These are phyloP conservation scores for Mediolabrus comicus DNA, from an alignment of 108 stramenopile genomes.

Conservation along the genomic window DNA sequence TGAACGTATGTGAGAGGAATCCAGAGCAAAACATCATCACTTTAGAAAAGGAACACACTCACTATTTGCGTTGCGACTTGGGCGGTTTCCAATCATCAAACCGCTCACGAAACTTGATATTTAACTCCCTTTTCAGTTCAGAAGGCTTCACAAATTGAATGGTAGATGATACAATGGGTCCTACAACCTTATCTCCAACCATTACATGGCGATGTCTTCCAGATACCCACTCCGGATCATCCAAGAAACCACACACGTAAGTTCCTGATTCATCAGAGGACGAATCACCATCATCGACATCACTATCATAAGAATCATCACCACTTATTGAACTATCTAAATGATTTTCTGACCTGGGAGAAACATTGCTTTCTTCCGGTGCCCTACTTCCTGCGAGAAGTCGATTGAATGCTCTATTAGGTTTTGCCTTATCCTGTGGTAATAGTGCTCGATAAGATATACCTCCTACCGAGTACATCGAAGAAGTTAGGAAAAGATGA, in stretches of 20 bases:
- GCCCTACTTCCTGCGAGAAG: constrained; percentile 11
- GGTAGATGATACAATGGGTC: constrained; percentile 81
- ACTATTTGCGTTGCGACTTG: constrained; percentile 46
- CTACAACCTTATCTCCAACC: constrained; percentile 79
- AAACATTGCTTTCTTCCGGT: constrained; percentile 5
- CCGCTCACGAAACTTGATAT: constrained; percentile 90
- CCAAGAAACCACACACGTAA: constrained; percentile 62
- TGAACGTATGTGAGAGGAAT: not conserved
- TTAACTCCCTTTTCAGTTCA: constrained; percentile 88
- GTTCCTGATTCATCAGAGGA: constrained; percentile 32
- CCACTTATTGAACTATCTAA: constrained; percentile 16
- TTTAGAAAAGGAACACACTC: not conserved
- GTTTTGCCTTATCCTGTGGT: constrained; percentile 26
- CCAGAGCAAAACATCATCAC: not conserved
- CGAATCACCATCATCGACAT: constrained; percentile 11
- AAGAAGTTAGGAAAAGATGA: not conserved
- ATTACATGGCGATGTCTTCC: constrained; percentile 86
- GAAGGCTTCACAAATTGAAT: constrained; percentile 88
- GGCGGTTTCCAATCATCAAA: constrained; percentile 92
- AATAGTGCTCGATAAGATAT: constrained; percentile 74
- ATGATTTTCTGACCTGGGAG: constrained; percentile 11
- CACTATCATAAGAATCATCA: constrained; percentile 1
- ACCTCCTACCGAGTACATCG: constrained; percentile 40
- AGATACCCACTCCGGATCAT: constrained; percentile 86
- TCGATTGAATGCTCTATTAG: constrained; percentile 47